phyloP scores from a whole-genome alignment of 768 basidiomycete species.

The Epithele typhae region DNA sequence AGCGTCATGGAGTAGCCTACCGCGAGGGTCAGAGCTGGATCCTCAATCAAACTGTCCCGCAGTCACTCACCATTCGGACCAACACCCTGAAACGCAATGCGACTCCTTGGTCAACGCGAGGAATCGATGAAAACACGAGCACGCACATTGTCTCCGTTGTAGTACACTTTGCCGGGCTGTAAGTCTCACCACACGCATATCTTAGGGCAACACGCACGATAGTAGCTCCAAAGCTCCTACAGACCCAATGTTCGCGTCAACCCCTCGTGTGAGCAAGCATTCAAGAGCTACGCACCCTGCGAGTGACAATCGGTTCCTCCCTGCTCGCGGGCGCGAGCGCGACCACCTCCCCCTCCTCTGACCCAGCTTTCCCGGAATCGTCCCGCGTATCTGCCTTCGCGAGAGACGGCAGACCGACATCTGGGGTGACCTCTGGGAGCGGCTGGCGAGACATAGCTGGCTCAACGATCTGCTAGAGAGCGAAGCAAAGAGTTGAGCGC shows the following conservation, averaged over 20 bases:
- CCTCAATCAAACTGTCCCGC: not conserved
- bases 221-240: conserved; percentile 76
- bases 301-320: conserved; percentile 67
- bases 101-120: conserved; percentile 1
- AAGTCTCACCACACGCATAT: not conserved
- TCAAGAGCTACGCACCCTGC: conserved; percentile 27
- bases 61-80: conserved; percentile 45
- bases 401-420: not conserved
- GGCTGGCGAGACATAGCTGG: conserved; percentile 10
- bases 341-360: not conserved
- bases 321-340: conserved; percentile 14
- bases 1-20: conserved; percentile 60
- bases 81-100: conserved; percentile 44
- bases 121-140: not conserved
- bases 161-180: conserved; percentile 51
- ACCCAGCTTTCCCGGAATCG: conserved; percentile 6
- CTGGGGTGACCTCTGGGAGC: conserved; percentile 4
- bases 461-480: too few species aligned
- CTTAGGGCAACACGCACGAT: conserved; percentile 41
- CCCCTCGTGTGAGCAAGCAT: not conserved
- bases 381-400: conserved; percentile 2
- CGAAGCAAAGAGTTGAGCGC: too few species aligned
- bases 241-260: not conserved
- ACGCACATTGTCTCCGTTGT: conserved; percentile 76
- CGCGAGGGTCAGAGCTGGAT: not conserved